Evolutionary conservation across 192 early-diverging fungal species (phyloP).

Genomic region (Rhizoclosmatium sp.): DNA sequence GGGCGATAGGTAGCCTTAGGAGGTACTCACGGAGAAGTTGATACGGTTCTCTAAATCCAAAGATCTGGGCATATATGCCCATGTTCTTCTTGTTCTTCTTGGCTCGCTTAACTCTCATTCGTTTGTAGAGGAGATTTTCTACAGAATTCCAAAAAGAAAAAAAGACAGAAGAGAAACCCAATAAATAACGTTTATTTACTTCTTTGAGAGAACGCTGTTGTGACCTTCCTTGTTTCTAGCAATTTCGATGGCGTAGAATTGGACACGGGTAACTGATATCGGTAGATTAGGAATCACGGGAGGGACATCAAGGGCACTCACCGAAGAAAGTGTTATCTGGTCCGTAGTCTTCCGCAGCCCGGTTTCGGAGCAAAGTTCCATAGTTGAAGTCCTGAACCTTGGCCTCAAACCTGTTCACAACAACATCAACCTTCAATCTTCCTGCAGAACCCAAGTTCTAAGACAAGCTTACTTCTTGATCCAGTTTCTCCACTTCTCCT

Average conservation of each 20-base stretch:
- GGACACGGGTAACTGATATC: constrained; percentile 66
- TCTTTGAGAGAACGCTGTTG: constrained; percentile 55
- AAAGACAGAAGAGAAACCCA: background rate
- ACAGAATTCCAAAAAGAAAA: no score
- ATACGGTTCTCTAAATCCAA: constrained; percentile 92
- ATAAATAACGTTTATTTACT: background rate
- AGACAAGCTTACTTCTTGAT: constrained; percentile 64
- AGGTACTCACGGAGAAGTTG: constrained; percentile 75
- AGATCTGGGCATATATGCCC: constrained; percentile 79
- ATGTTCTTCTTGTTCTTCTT: constrained; percentile 85
- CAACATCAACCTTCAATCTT: background rate
- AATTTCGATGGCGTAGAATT: constrained; percentile 94
- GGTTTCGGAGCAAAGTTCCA: constrained; percentile 85
- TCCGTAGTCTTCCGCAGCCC: constrained; percentile 79
- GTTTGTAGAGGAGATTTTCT: background rate
- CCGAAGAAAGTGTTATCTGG: constrained; percentile 91
- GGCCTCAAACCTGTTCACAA: constrained; percentile 68
- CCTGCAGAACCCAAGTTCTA: no score
- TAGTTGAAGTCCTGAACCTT: constrained; percentile 92
- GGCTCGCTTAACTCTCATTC: constrained; percentile 84
- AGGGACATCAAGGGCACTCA: constrained; percentile 41
- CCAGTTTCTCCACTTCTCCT: constrained; percentile 89
- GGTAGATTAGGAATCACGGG: constrained; percentile 21
- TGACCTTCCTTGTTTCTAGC: constrained; percentile 86
- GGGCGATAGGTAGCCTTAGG: background rate